A percentile compares a stretch with the other conserved stretches of the same genome.
These are phyloP conservation scores for Metarhizium robertsii DNA, from an alignment of 2,329 filamentous ascomycete species.

Conservation along the genomic window DNA sequence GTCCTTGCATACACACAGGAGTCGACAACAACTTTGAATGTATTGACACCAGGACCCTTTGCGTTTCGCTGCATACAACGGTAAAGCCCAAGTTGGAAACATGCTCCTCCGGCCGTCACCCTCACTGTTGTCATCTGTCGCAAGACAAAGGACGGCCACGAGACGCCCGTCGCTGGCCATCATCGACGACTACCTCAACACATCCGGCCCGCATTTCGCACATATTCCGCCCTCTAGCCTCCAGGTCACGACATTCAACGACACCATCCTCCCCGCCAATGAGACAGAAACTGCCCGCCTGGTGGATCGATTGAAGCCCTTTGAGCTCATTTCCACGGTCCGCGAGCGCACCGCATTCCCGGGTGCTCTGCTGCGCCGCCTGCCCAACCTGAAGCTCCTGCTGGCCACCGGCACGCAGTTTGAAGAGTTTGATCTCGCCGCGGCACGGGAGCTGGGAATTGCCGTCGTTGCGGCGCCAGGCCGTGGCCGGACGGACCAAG, in stretches of 20 bases:
- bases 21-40: no score
- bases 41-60: neutral
- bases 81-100: no score
- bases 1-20: no score
- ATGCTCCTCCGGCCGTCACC: no score
- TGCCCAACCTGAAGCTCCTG: constrained; percentile 56
- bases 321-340: neutral
- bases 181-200: neutral
- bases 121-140: no score
- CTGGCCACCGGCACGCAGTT: constrained; percentile 54
- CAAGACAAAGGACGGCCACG: no score
- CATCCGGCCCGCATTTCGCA: neutral
- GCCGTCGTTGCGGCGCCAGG: constrained; percentile 26
- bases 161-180: neutral
- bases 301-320: neutral
- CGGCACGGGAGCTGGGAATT: constrained; percentile 38
- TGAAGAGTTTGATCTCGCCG: constrained; percentile 45
- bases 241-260: neutral
- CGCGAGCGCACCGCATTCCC: neutral
- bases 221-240: neutral
- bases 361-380: constrained; percentile 36
- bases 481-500: no score
- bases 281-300: neutral
- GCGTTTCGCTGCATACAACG: neutral
- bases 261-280: neutral